Evolutionary conservation across 2,329 filamentous ascomycete species (phyloP), one percentile per base, ranked within the genome.

Genomic region (Periconia sp.): DNA sequence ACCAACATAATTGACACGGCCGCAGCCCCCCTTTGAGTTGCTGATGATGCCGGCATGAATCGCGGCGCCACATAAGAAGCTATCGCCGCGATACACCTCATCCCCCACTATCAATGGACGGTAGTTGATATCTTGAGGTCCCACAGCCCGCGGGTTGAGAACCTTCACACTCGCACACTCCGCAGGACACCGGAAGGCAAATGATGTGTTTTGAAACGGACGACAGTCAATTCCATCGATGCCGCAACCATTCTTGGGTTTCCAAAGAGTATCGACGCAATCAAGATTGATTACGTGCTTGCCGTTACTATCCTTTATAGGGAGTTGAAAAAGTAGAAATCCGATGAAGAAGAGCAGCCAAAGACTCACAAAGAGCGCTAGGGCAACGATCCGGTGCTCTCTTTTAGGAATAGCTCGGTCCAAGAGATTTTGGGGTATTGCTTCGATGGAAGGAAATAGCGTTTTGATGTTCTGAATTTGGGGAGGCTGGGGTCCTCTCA

Each of bases 51-150:
- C 90, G 1, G 89, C 83, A 64, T 96, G 91, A 34, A 95, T 87
- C 22, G 89, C 91, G n/a, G 90, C 80, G 45, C 84, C 85, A 63
- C 91, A 96, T 36, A 96, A 84, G 68, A 89, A 95, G 30, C 89
- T 94, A 69, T 96, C 91, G 4, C 89, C 90, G n/a, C 94, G 86
- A 67, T 97, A 97, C 3, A 86, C 73, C 0, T 84, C 78, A 3
- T 78, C 78, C 15, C 81, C 81, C 21, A 84, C 68, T 1, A 84
- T 78, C 1, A 83, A 61, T 4, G 73, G 74, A 22, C 72, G 73
- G 54, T 83, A 83, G 41, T 78, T 79, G 26, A 79, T 68, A 46
- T 86, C 85, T 76, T 78, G 61, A 49, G 82, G 80, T 13, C 89
- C 89, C 5, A 92, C 86, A 5, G 88, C 87, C 49, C 85, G 80